phyloP scores from a whole-genome alignment of 225 moss, liverwort and hornwort species.

The Anthoceros angustus region DNA sequence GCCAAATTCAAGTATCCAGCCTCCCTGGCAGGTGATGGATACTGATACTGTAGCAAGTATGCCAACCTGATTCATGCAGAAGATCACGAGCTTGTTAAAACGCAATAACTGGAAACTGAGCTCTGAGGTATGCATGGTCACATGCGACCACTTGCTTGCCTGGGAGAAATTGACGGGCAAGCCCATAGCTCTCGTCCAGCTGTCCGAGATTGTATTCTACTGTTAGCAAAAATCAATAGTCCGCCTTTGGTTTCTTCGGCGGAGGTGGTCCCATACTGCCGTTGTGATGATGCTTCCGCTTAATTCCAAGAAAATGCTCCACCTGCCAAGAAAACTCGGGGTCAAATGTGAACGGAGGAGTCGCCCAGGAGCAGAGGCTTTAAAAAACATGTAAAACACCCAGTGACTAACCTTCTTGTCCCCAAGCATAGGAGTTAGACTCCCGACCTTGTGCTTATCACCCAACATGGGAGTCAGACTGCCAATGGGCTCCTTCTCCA shows the following conservation, averaged over 20 bases:
- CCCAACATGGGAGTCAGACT: constrained; percentile 99
- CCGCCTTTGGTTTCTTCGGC: constrained; percentile 63
- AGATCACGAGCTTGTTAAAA: neutral
- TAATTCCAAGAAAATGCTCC: constrained; percentile 87
- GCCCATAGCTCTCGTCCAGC: neutral
- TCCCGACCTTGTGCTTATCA: constrained; percentile 76
- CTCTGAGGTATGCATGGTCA: neutral
- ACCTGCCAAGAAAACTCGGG: constrained; percentile 33
- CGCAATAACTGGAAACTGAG: neutral
- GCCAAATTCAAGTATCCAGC: no score
- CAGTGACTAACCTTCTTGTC: constrained; percentile 64
- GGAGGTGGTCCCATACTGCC: constrained; percentile 93
- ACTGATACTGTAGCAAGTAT: neutral
- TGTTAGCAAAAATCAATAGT: constrained; percentile 22
- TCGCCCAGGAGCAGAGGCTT: neutral
- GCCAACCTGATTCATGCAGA: neutral
- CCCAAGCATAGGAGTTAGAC: constrained; percentile 96
- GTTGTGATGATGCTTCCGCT: constrained; percentile 60
- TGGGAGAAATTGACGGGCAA: neutral
- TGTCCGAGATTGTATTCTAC: neutral
- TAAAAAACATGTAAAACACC: neutral
- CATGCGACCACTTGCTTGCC: constrained; percentile 2
- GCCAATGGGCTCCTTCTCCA: constrained; percentile 95
- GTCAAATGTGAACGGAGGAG: neutral
- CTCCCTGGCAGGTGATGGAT: no score